Conservation (phyloP, 2,329 filamentous ascomycete genomes). For the Chrysoporthe cubensis region DNA sequence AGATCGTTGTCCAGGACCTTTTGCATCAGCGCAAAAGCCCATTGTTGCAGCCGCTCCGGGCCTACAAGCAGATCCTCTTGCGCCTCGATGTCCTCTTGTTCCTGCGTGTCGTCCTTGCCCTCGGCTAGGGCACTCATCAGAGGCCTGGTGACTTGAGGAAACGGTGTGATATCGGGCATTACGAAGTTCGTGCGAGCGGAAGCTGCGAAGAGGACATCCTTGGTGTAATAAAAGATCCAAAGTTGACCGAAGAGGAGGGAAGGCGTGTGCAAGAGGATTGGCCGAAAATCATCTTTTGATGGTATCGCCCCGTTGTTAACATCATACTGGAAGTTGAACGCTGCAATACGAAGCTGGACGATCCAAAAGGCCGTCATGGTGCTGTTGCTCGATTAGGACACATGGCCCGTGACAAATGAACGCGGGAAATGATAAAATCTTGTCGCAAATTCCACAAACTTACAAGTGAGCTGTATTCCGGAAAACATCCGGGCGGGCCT, state of each 20-base stretch:
- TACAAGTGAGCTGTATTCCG: slow-evolving; percentile 41
- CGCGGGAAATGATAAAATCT: too few relatives aligned
- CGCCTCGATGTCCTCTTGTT: neutral
- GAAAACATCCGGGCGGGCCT: slow-evolving; percentile 37
- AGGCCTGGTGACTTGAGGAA: slow-evolving; percentile 32
- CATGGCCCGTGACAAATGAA: neutral
- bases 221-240: slow-evolving; percentile 40
- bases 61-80: neutral
- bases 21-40: slow-evolving; percentile 39
- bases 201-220: slow-evolving; percentile 37
- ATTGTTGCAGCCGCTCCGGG: slow-evolving; percentile 34
- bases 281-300: neutral
- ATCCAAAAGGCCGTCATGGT: slow-evolving; percentile 42
- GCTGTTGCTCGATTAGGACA: neutral
- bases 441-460: slow-evolving; percentile 12
- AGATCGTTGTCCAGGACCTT: slow-evolving; percentile 30
- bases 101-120: neutral
- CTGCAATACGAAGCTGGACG: slow-evolving; percentile 39
- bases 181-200: slow-evolving; percentile 37
- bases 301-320: neutral
- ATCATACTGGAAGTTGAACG: slow-evolving; percentile 33
- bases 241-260: slow-evolving; percentile 35
- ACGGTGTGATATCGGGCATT: slow-evolving; percentile 37
- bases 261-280: slow-evolving; percentile 9
- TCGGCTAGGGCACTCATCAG: neutral